Base-by-base conservation (phyloP, 2,329 filamentous ascomycete species). In the Nemania abortiva region DNA sequence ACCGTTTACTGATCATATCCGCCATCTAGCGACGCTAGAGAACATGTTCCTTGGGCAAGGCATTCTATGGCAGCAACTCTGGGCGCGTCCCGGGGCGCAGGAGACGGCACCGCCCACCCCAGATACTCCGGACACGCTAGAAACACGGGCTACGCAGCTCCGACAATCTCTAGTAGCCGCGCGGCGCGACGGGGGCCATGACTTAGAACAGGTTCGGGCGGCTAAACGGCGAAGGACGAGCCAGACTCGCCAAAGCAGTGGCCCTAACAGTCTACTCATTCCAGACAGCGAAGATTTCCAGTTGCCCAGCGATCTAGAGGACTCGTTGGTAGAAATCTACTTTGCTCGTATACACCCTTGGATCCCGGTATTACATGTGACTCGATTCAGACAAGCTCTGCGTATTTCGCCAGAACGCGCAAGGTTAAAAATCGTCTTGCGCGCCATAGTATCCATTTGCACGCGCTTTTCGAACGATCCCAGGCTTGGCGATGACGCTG, bases 281-380 rank as follows among this genome's bases (percentile, higher is more conserved):
- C 39, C 29, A 31, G 45, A 61, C 29, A 20, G 24, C 22, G 29
- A 37, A 9, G 18, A 61, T 34, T 37, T 61, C 2, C 66, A 79
- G 4, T 71, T 78, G 7, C 71, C 78, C 4, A 74, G 77, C 5
- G 76, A 81, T 13, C 73, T 83, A 0, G 74, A 83, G 4, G 77
- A 78, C 31, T 68, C 71, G 6, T 70, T 81, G 7, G 74, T 81
- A 15, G 77, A 80, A 1, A 74, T 78, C 4, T 80, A 83, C 65
- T 83, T 83, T 65, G 71, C 73, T 6, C 63, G 76, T n/a, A 77
- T 82, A 5, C 81, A 83, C 47, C 82, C 81, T 9, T 83, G 81
- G 79, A 81, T 81, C 5, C 80, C 80, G 3, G 78, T 81, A 18
- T 57, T 82, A 24, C 80, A 82, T 65, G 77, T 79, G 60, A 73